Conservation (phyloP, 306 rosid genomes). For the Lathyrus sativus region DNA sequence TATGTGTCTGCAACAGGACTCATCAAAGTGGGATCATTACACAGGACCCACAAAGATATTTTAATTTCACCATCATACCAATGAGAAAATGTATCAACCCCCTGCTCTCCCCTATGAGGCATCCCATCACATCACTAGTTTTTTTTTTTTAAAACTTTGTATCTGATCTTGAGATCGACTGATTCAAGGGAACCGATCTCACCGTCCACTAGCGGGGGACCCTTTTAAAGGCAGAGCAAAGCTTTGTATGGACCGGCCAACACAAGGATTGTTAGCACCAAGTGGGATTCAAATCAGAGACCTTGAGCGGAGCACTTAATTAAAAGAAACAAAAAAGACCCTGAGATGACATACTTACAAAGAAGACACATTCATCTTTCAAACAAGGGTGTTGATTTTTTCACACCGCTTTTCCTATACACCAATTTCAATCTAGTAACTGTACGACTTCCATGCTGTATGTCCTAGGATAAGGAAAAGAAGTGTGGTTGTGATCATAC, state of each 20-base stretch:
- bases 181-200: too few species aligned
- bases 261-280: too few species aligned
- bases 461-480: too few species aligned
- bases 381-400: constrained; percentile 7
- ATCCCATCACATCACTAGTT: neutral
- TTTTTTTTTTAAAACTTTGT: too few species aligned
- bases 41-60: constrained; percentile 31
- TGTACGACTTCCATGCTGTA: too few species aligned
- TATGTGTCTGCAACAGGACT: constrained; percentile 6
- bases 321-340: neutral
- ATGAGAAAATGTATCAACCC: constrained; percentile 23
- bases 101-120: neutral
- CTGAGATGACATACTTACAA: constrained; percentile 2
- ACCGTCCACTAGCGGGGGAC: too few species aligned
- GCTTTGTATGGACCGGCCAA: too few species aligned
- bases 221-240: too few species aligned
- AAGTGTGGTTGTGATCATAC: too few species aligned
- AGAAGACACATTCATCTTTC: constrained; percentile 4
- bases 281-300: too few species aligned
- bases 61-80: constrained; percentile 43
- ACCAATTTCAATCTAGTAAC: too few species aligned
- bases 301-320: neutral
- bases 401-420: neutral
- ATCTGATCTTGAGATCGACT: too few species aligned
- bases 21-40: constrained; percentile 9